Evolutionary conservation across 2,329 filamentous ascomycete genomes (phyloP).

Genomic region (Ceratocystis eucalypticola): DNA sequence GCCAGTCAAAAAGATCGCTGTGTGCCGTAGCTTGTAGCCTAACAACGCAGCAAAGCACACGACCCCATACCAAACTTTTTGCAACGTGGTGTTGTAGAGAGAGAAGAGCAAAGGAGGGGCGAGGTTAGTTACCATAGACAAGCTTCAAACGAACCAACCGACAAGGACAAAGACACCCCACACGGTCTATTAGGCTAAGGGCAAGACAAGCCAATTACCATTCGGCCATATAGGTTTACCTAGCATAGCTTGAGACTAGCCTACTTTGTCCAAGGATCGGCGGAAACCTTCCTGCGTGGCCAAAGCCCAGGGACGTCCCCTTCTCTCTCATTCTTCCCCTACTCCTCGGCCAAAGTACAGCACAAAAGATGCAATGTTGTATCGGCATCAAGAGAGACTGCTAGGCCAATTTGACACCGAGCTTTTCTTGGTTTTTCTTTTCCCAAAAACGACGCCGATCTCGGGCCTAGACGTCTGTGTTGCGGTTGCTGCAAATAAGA

Average conservation of each 20-base stretch:
- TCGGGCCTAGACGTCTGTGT: not conserved
- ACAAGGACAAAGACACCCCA: not conserved
- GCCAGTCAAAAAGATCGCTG: not conserved
- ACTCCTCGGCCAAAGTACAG: not conserved
- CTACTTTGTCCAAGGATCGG: not conserved
- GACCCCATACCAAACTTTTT: not conserved
- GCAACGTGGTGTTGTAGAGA: not conserved
- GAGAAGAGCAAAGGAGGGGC: not conserved
- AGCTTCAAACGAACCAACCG: not conserved
- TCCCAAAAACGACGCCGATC: not conserved
- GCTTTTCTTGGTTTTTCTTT: not conserved
- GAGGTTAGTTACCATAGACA: not conserved
- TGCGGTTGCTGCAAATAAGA: not conserved
- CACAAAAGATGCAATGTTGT: not conserved
- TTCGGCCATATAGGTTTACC: slow-evolving; percentile 1
- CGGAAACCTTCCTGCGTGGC: not conserved
- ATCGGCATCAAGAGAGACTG: not conserved
- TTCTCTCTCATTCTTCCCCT: not conserved
- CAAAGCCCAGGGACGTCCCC: slow-evolving; percentile 1
- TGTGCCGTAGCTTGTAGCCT: not conserved
- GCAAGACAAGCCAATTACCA: not conserved
- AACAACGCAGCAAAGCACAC: not conserved
- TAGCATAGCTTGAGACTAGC: not conserved
- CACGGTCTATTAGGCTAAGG: not conserved
- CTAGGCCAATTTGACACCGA: not conserved